Base-by-base conservation (phyloP, 73 alveolate species). In the Paramecium bursaria region DNA sequence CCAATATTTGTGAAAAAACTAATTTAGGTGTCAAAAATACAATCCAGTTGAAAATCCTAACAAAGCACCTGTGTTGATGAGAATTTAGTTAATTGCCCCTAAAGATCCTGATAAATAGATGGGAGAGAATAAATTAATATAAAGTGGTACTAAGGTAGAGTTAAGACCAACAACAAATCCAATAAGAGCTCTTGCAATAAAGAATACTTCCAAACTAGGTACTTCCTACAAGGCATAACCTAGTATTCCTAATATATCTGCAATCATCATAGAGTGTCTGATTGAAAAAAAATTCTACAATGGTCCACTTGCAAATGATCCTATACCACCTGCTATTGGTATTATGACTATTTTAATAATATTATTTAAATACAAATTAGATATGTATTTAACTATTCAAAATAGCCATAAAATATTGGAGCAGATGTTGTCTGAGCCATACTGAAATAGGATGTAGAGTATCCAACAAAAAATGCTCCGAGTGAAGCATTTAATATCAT, bases 51-150 rank as follows among this genome's bases (percentile, higher is more conserved):
- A 15, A 10, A 73, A 51, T 23, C 74, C 89, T 22, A 79, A 22
- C 23, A 79, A 53, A 0, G 54, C 10, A 33, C 89, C 89, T 3
- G 48, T 35, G 26, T 79, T 79, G 25, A 77, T 53, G 21, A 50
- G 25, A 22, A 79, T 46, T 39, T 48, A 27, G 48, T 42, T 42
- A 19, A 79, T 11, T 13, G 85, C 76, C 0, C 49, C 82, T 35
- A 54, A 30, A 3, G 61, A 30, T 15, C 89, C 89, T 1, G 89
- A 79, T 29, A 79, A 26, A 27, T 27, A 25, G 4, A 26, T 79
- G 3, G 89, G 89, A 49, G 89, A 79, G 21, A 79, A 61, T 42
- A 53, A 80, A 13, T 79, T 42, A 39, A 79, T 79, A 55, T 79
- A 79, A 53, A 31, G 51, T 22, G 89, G 89, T 13, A 79, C 77